phyloP scores from a whole-genome alignment of 1,139 yeast genomes.

The Suhomyces taliae region DNA sequence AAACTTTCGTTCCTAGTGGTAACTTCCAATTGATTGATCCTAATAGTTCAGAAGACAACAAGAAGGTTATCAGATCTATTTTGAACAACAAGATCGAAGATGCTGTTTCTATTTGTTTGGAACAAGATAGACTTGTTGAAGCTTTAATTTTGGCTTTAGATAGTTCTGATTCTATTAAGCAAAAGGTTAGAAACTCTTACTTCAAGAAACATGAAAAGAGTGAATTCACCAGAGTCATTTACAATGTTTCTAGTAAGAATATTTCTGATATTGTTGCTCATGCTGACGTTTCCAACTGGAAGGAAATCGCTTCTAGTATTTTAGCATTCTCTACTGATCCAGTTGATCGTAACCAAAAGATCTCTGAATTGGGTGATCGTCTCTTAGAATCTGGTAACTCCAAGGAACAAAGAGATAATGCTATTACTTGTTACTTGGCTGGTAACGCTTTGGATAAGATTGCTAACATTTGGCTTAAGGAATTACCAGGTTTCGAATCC shows the following conservation, averaged over 20 bases:
- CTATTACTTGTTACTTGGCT: slow-evolving; percentile 75
- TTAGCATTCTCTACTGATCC: slow-evolving; percentile 54
- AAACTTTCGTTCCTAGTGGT: slow-evolving; percentile 45
- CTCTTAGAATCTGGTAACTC: slow-evolving; percentile 23
- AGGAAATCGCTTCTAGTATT: slow-evolving; percentile 71
- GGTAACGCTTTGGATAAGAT: slow-evolving; percentile 82
- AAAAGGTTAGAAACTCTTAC: slow-evolving; percentile 69
- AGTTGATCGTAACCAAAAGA: slow-evolving; percentile 50
- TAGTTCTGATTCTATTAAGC: slow-evolving; percentile 59
- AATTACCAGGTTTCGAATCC: slow-evolving; percentile 60
- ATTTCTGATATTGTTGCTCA: slow-evolving; percentile 75
- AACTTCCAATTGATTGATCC: slow-evolving; percentile 35
- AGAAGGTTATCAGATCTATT: slow-evolving; percentile 55
- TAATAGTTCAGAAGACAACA: slow-evolving; percentile 30
- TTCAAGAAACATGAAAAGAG: slow-evolving; percentile 60
- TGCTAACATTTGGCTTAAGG: slow-evolving; percentile 80
- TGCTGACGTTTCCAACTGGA: slow-evolving; percentile 81
- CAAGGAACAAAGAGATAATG: slow-evolving; percentile 58
- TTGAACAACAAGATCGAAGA: slow-evolving; percentile 62
- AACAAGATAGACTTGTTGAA: slow-evolving; percentile 65
- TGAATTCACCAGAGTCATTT: slow-evolving; percentile 68
- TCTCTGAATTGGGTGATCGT: slow-evolving; percentile 73
- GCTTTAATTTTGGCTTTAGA: slow-evolving; percentile 82
- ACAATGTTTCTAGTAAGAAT: slow-evolving; percentile 59
- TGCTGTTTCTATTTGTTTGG: slow-evolving; percentile 70